Percentiles rank a stretch among this genome's conserved stretches.
phyloP scores from a whole-genome alignment of 2,329 filamentous ascomycete genomes.

The Ophiobolus disseminans region DNA sequence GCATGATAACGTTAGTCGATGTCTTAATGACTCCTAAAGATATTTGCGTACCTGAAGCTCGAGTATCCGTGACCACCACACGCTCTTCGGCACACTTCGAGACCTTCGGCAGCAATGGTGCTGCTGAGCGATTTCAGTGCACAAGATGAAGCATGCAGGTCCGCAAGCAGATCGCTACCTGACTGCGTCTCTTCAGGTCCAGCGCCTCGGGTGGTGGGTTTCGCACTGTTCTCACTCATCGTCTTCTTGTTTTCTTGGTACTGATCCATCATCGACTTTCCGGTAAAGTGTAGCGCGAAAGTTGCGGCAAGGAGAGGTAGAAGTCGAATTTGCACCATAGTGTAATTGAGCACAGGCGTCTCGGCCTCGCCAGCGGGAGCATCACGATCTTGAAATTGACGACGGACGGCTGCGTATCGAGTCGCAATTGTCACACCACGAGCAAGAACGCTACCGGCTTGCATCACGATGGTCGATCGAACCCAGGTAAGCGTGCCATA shows the following conservation, averaged over 20 bases:
- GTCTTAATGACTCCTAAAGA: too few relatives aligned
- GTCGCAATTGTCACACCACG: conserved; percentile 80
- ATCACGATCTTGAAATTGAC: conserved; percentile 81
- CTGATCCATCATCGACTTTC: conserved; percentile 75
- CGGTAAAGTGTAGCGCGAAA: conserved; percentile 81
- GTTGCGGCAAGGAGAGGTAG: conserved; percentile 75
- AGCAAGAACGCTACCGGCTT: conserved; percentile 74
- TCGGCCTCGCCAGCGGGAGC: conserved; percentile 67
- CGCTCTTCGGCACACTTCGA: conserved; percentile 76
- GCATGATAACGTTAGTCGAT: background rate
- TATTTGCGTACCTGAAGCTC: conserved; percentile 60
- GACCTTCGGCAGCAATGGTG: conserved; percentile 74
- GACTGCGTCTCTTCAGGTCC: conserved; percentile 72
- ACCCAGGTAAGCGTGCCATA: conserved; percentile 81
- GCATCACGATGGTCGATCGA: conserved; percentile 74
- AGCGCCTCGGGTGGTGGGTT: conserved; percentile 58
- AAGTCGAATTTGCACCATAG: conserved; percentile 78
- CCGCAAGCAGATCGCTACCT: conserved; percentile 72
- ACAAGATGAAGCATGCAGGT: conserved; percentile 78
- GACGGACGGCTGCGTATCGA: conserved; percentile 74
- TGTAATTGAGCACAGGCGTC: conserved; percentile 80
- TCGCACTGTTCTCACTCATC: conserved; percentile 59
- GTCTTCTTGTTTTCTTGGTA: conserved; percentile 76
- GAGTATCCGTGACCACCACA: conserved; percentile 81
- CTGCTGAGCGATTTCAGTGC: conserved; percentile 77